A percentile compares a stretch with the other conserved stretches of the same genome.
These are phyloP conservation scores for Rhamnella rubrinervis DNA, from an alignment of 331 rosid species.

Conservation along the genomic window DNA sequence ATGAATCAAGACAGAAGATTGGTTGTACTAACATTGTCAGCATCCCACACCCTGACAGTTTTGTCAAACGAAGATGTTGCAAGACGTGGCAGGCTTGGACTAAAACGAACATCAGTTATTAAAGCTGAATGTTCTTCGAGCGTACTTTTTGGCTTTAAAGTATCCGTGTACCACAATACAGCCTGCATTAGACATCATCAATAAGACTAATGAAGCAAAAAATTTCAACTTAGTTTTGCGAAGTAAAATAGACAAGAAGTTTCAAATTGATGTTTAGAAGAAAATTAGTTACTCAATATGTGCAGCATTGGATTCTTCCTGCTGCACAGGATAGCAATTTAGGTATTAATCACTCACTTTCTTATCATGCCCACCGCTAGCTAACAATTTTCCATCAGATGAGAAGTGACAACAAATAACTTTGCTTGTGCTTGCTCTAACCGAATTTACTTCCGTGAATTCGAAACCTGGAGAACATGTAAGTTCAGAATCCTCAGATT, in stretches of 20 bases:
- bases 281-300: background rate
- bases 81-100: constrained; percentile 81
- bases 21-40: constrained; percentile 74
- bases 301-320: constrained; percentile 6
- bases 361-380: constrained; percentile 97
- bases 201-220: constrained; percentile 12
- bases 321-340: constrained; percentile 5
- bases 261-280: background rate
- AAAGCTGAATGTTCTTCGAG: constrained; percentile 85
- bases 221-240: background rate
- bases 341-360: constrained; percentile 45
- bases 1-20: constrained; percentile 5
- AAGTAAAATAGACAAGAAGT: background rate
- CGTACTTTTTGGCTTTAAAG: constrained; percentile 62
- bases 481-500: constrained; percentile 20
- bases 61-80: constrained; percentile 97
- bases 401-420: constrained; percentile 92
- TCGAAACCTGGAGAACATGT: constrained; percentile 67
- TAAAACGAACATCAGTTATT: constrained; percentile 94
- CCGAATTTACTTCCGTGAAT: constrained; percentile 63
- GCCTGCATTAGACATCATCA: constrained; percentile 56
- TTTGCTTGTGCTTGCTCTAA: constrained; percentile 81
- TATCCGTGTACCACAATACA: constrained; percentile 82
- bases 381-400: constrained; percentile 91
- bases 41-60: constrained; percentile 99